Evolutionary conservation across 2,329 filamentous ascomycete species (phyloP).

Genomic region (Acephala macrosclerotiorum): DNA sequence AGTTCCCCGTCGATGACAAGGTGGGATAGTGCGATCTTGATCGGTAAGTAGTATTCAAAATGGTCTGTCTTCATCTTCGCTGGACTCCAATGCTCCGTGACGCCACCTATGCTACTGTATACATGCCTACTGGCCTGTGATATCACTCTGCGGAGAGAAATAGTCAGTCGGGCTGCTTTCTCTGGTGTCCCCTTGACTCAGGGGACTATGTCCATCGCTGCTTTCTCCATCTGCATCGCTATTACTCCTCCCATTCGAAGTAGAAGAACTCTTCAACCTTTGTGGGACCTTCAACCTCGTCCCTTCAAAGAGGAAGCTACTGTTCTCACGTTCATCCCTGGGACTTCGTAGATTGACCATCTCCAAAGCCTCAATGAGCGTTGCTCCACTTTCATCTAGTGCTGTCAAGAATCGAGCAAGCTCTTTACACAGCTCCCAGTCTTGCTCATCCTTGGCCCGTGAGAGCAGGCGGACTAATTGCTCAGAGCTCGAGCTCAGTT

Average conservation of each 20-base stretch:
- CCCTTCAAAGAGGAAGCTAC: constrained; percentile 50
- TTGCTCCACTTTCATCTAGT: constrained; percentile 85
- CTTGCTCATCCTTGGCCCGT: constrained; percentile 81
- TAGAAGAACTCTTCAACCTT: constrained; percentile 19
- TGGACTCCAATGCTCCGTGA: constrained; percentile 1
- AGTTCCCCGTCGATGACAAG: neutral
- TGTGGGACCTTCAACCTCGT: constrained; percentile 43
- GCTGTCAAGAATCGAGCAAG: constrained; percentile 94
- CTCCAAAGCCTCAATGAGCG: constrained; percentile 75
- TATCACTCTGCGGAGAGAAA: constrained; percentile 27
- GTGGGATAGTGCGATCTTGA: neutral
- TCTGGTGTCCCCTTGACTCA: constrained; percentile 18
- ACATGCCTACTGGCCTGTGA: neutral
- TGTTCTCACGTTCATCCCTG: constrained; percentile 41
- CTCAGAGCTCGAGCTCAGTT: constrained; percentile 72
- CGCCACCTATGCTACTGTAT: constrained; percentile 4
- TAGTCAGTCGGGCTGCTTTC: constrained; percentile 30
- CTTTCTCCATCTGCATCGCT: constrained; percentile 43
- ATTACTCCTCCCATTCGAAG: constrained; percentile 45
- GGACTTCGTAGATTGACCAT: constrained; percentile 59
- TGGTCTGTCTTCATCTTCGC: neutral
- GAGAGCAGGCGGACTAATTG: constrained; percentile 83
- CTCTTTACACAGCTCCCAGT: constrained; percentile 97
- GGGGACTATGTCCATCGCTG: constrained; percentile 36
- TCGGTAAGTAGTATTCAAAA: neutral